Base-by-base conservation (phyloP, 2,329 filamentous ascomycete genomes). In the Sclerotinia borealis region DNA sequence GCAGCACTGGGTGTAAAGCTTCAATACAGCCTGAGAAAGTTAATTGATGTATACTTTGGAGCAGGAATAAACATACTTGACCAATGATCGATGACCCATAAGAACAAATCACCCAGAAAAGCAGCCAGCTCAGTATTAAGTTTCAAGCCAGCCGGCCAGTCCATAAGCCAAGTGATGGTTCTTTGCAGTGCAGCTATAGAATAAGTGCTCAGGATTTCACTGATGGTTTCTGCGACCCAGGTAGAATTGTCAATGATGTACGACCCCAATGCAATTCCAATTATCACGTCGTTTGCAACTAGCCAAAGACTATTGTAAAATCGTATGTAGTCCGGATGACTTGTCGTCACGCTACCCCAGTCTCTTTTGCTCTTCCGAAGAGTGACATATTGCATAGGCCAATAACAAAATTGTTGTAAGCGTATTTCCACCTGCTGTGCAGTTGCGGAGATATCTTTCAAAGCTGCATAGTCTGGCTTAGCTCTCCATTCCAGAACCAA, bases 61-160 rank as follows among this genome's bases (percentile, higher is more conserved):
- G 45, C 34, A 39, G 48, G 27, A 41, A 34, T 19, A 62, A 56
- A 79, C 85, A 74, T 79, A 91, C 90, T 89, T 63, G 91, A 90
- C 95, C 95, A 99, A 74, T 97, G 96, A 68, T 97, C 93, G 68
- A 99, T 98, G 54, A 99, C 95, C 95, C 95, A 99, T 3, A 98
- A 80, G 73, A 99, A 99, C 3, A 99, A 79, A 72, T 98, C 93
- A 67, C 95, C 95, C 15, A 99, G 83, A 71, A 99, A 99, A n/a
- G 85, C 84, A 2, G 93, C 95, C 45, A 99, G 81, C 76, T 99
- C 93, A 61, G 86, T 93, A 74, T 99, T 99, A 43, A 99, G 83
- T 76, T 99, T 99, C 68, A 99, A 79, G 39, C 95, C 95, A 54
- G 92, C 95, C 10, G 95, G 95, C 87, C 90, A 96, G 62, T 90